phyloP scores from a whole-genome alignment of 371 early-diverging fungal genomes.

The Polyrhizophydium stewartii region DNA sequence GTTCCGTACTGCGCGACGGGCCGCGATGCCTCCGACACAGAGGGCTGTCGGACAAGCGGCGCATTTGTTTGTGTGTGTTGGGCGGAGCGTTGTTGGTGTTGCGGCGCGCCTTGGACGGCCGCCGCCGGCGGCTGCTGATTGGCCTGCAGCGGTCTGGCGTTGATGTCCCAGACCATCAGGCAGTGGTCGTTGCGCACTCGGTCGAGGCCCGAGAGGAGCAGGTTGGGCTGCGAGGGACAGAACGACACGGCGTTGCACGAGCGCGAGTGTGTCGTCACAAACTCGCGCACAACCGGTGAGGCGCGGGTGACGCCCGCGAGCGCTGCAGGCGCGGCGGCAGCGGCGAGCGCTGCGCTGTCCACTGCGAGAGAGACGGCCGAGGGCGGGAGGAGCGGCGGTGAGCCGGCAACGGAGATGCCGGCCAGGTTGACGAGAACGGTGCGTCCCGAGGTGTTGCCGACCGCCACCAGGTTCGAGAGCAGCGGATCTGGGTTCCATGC shows the following conservation, averaged over 20 bases:
- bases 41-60: background rate
- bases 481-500: background rate
- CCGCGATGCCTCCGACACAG: background rate
- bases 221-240: background rate
- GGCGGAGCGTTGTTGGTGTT: too few species aligned
- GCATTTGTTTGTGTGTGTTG: background rate
- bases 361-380: background rate
- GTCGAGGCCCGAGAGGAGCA: background rate
- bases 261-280: background rate
- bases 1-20: background rate
- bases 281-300: background rate
- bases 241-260: constrained; percentile 1
- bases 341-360: background rate
- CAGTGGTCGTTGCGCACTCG: background rate
- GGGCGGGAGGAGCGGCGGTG: background rate
- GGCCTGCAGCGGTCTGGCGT: background rate
- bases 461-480: background rate
- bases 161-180: background rate
- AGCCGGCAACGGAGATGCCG: background rate
- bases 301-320: background rate
- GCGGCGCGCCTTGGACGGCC: too few species aligned
- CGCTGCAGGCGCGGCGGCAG: background rate
- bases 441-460: background rate
- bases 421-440: background rate
- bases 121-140: background rate